Base-by-base conservation (phyloP, 129 eudicot genomes). In the Erigeron canadensis region DNA sequence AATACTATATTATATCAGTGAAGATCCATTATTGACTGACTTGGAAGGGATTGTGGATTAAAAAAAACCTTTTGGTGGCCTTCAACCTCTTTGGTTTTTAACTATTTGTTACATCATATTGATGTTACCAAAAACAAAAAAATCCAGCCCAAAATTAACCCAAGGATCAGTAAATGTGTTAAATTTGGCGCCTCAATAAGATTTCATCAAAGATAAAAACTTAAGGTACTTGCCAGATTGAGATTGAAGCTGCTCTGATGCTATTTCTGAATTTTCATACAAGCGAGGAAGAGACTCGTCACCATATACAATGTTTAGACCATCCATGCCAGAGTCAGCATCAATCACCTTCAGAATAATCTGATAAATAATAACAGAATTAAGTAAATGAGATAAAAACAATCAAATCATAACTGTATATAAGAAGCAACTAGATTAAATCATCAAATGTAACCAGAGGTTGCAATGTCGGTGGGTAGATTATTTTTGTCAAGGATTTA, bases 221-320 rank as follows among this genome's bases (percentile, higher is more conserved):
- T 19, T 5, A 70, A 51, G 47, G 23, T 12, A 47, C 48, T 75
- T 69, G 76, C 98, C 98, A 65, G 85, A 56, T 73, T 82, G 89
- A 43, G 80, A 75, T 58, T 89, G 91, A 65, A 86, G 85, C 78
- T 92, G 98, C 65, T 92, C 98, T 6, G 86, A 76, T 19, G 98
- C 89, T 63, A 92, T 82, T 42, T 86, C 84, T 65, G 98, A 86
- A 85, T 86, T 89, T 70, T 92, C 98, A 75, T 92, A 92, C 55
- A 92, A 66, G 69, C 86, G 96, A 6, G 98, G 96, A 16, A 92
- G 85, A 74, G 98, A 84, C 65, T 92, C 96, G 10, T 89, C 95
- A 15, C 98, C 96, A 56, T 89, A 92, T 38, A 86, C 83, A 69
- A 89, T 82, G 28, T 74, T 92, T 56, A 89, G 63, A 28, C 86